Evolutionary conservation across 371 early-diverging fungal species (phyloP).

Genomic region (Dinochytrium kinnereticum): DNA sequence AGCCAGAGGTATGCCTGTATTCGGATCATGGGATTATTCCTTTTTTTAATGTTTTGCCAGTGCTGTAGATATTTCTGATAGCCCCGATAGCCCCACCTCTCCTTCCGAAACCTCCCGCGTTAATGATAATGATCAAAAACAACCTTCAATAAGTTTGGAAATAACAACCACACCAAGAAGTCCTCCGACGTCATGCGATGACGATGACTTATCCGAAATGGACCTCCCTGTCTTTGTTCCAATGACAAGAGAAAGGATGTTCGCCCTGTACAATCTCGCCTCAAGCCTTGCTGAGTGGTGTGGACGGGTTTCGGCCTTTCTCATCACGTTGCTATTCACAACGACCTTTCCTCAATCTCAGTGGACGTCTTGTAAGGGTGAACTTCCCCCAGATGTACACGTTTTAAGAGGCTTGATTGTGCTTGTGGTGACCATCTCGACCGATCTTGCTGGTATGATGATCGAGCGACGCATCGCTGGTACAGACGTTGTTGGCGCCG

Average conservation of each 20-base stretch:
- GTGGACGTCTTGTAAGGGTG: neutral
- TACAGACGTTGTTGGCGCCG: neutral
- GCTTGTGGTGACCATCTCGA: neutral
- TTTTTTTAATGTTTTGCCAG: too few relatives aligned
- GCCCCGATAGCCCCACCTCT: too few relatives aligned
- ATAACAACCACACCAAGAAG: neutral
- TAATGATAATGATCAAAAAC: neutral
- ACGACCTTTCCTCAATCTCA: slow-evolving; percentile 9
- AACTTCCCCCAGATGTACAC: neutral
- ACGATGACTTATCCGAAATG: neutral
- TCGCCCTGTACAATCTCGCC: neutral
- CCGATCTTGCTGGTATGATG: neutral
- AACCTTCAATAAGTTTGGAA: neutral
- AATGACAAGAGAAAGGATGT: neutral
- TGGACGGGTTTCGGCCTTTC: neutral
- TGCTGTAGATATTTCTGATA: too few relatives aligned
- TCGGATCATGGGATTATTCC: too few relatives aligned
- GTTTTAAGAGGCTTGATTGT: neutral
- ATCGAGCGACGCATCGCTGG: neutral
- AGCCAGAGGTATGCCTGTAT: too few relatives aligned
- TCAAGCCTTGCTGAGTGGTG: slow-evolving; percentile 3
- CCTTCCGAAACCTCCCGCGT: neutral
- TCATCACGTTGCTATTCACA: neutral
- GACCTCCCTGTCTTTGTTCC: neutral
- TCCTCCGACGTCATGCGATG: neutral